phyloP scores from a whole-genome alignment of 78 protist genomes.

The Salpingoeca rosetta region DNA sequence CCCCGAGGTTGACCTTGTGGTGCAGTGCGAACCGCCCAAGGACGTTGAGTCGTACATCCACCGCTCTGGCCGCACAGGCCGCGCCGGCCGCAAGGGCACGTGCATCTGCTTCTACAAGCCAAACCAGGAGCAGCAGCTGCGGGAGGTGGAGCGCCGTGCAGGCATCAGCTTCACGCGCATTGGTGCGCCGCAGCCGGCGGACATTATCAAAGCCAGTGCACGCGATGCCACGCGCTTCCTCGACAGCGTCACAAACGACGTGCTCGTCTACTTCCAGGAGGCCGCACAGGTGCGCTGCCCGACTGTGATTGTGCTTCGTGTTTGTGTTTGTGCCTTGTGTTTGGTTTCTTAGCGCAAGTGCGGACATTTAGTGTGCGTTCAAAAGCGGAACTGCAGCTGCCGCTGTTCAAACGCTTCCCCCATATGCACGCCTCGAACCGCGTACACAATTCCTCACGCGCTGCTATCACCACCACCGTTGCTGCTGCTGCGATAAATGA shows the following conservation, averaged over 20 bases:
- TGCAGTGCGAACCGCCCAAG: slow-evolving; percentile 77
- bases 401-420: too few relatives aligned
- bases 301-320: too few relatives aligned
- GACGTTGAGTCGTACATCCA: slow-evolving; percentile 84
- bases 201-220: slow-evolving; percentile 14
- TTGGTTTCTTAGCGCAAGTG: too few relatives aligned
- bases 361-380: too few relatives aligned
- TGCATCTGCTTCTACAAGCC: slow-evolving; percentile 84
- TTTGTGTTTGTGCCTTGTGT: too few relatives aligned
- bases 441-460: too few relatives aligned
- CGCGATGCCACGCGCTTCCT: slow-evolving; percentile 9
- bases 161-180: slow-evolving; percentile 41
- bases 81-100: slow-evolving; percentile 87
- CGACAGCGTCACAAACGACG: background rate
- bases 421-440: too few relatives aligned
- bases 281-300: too few relatives aligned
- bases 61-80: slow-evolving; percentile 91
- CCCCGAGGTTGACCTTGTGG: slow-evolving; percentile 56
- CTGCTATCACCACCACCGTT: too few relatives aligned
- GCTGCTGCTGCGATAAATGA: too few relatives aligned
- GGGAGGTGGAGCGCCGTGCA: slow-evolving; percentile 61
- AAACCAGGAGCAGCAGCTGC: slow-evolving; percentile 73
- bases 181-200: slow-evolving; percentile 23
- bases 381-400: too few relatives aligned
- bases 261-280: slow-evolving; percentile 1